These are phyloP conservation scores for Pseudogymnoascus destructans DNA, from an alignment of 2,329 filamentous ascomycete genomes.

Conservation along the genomic window DNA sequence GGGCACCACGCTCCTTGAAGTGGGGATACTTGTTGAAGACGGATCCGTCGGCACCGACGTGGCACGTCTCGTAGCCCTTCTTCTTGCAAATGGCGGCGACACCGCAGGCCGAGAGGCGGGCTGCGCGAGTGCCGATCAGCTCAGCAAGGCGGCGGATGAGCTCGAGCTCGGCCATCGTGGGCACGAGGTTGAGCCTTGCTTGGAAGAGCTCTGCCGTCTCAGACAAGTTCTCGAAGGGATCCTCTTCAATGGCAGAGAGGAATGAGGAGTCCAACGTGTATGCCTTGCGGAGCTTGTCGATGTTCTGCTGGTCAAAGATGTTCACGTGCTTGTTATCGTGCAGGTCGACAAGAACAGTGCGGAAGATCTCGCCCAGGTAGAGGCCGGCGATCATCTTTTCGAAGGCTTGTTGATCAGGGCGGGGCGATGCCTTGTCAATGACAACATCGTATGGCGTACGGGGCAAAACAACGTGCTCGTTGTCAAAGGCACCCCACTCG, in stretches of 20 bases:
- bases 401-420: conserved; percentile 86
- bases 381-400: conserved; percentile 97
- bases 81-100: conserved; percentile 95
- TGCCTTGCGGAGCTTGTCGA: conserved; percentile 65
- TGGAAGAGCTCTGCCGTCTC: conserved; percentile 78
- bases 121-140: conserved; percentile 86
- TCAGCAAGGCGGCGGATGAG: conserved; percentile 80
- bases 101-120: conserved; percentile 84
- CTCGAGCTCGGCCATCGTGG: conserved; percentile 70
- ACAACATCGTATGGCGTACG: conserved; percentile 73
- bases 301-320: conserved; percentile 76
- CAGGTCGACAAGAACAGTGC: conserved; percentile 71
- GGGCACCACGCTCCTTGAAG: conserved; percentile 85
- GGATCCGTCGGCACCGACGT: conserved; percentile 91
- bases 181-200: conserved; percentile 57
- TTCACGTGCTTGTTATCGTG: conserved; percentile 62
- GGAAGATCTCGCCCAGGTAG: conserved; percentile 90
- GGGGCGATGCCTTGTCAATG: conserved; percentile 83
- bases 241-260: conserved; percentile 86
- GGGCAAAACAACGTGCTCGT: conserved; percentile 78
- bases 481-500: conserved; percentile 95
- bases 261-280: conserved; percentile 91
- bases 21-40: conserved; percentile 99
- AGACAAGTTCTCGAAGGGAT: conserved; percentile 87
- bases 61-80: conserved; percentile 76